phyloP scores from a whole-genome alignment of 345 rosid genomes.

The Raphanus sativus region DNA sequence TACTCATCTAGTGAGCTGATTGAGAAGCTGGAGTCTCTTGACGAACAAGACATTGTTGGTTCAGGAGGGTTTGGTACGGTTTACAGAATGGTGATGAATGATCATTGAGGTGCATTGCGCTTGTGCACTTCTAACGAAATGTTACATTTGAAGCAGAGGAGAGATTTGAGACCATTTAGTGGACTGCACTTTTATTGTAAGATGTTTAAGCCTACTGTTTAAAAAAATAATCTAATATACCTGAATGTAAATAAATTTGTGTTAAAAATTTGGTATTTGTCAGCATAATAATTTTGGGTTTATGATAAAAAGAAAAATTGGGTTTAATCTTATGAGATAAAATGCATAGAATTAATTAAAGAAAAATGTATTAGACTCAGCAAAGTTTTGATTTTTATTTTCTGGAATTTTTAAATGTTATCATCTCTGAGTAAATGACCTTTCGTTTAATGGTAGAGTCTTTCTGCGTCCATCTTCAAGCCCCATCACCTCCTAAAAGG shows the following conservation, averaged over 20 bases:
- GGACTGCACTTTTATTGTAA: background rate
- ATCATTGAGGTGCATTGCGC: slow-evolving; percentile 44
- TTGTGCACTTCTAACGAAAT: slow-evolving; percentile 8
- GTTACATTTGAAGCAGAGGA: background rate
- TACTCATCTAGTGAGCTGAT: slow-evolving; percentile 81
- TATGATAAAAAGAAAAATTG: background rate
- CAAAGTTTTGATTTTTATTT: background rate
- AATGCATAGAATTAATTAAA: background rate
- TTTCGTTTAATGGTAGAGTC: slow-evolving; percentile 26
- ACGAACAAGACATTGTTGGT: slow-evolving; percentile 87
- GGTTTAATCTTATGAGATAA: background rate
- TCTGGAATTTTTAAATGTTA: background rate
- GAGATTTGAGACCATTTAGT: background rate
- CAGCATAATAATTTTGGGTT: background rate
- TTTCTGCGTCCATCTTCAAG: background rate
- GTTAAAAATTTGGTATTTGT: background rate
- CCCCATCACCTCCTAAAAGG: slow-evolving; percentile 33
- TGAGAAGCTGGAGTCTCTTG: slow-evolving; percentile 91
- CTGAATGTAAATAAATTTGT: background rate
- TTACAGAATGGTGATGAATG: slow-evolving; percentile 97
- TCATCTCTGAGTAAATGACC: slow-evolving; percentile 23
- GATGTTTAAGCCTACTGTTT: background rate
- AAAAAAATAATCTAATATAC: background rate
- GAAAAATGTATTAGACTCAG: background rate
- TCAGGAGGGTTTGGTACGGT: slow-evolving; percentile 97